Evolutionary conservation across 78 protist species (phyloP).

Genomic region (Paratrimastix pyriformis): DNA sequence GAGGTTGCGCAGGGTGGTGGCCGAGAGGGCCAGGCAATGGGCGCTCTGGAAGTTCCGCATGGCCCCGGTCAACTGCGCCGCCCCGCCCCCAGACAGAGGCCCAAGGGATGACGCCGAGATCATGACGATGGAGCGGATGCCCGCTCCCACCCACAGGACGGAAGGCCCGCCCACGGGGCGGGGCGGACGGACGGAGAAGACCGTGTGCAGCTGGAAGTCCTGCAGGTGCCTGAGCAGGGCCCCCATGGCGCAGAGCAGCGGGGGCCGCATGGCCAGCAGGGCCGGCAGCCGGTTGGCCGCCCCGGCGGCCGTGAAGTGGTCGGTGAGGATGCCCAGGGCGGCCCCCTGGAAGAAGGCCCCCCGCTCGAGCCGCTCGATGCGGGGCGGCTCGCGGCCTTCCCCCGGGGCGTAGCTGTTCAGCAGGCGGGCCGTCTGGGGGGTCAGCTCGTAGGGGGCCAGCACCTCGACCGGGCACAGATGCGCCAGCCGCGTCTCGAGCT

Average conservation of each 20-base stretch:
- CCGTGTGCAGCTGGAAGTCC: too few species aligned
- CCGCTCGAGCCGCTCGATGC: neutral
- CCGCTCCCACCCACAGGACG: too few species aligned
- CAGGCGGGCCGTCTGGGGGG: too few species aligned
- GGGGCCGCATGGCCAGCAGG: neutral
- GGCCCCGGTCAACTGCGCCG: too few species aligned
- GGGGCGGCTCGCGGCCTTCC: neutral
- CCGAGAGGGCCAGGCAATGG: neutral
- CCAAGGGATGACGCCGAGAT: too few species aligned
- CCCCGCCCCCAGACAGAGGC: too few species aligned
- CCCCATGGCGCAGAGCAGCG: neutral
- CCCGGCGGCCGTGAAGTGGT: neutral
- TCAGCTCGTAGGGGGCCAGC: neutral
- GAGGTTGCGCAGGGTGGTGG: constrained; percentile 7
- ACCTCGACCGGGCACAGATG: constrained; percentile 20
- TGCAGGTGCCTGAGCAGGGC: too few species aligned
- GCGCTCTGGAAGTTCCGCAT: neutral
- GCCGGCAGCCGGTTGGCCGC: neutral
- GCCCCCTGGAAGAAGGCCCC: too few species aligned
- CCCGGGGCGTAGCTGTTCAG: neutral
- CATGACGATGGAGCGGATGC: too few species aligned
- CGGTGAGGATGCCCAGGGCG: constrained; percentile 9
- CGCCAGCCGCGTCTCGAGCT: constrained; percentile 21
- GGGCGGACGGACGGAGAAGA: too few species aligned
- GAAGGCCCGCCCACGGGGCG: too few species aligned